Evolutionary conservation across 192 early-diverging fungal genomes (phyloP), one percentile per base, ranked within the genome.

Genomic region (Anaeromyces robustus): DNA sequence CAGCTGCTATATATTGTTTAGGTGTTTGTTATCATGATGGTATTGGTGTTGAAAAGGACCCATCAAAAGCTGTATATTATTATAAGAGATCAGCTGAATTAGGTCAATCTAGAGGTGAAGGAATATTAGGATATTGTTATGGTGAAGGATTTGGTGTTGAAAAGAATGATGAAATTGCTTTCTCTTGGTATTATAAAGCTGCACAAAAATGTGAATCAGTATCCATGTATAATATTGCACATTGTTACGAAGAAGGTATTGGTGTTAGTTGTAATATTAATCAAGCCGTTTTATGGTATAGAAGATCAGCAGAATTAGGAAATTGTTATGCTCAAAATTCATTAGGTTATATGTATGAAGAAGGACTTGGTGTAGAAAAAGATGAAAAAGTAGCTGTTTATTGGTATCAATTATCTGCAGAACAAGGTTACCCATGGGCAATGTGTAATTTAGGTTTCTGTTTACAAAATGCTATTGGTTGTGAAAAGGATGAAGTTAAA

Each of bases 1-100:
- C 78, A 30, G 78, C 78, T 22, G 78, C 78, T 22, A 30, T 32
- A 22, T 91, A 93, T 80, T 89, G 87, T 22, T 84, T 96, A 18
- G 95, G 92, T 0, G 89, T 91, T 32, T 95, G 94, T 84, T 95
- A 92, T 82, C 92, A 93, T 81, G 93, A 92, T 78, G 95, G 94
- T 29, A 86, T 93, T 16, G 95, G 93, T 52, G 87, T 92, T 2
- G 86, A 89, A 79, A 89, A 89, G 68, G 87, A 94, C 78, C 87
- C 89, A 12, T 77, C 39, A 13, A 85, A 91, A 79, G 94, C 95
- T 19, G 91, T 94, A 84, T 84, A 89, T 77, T 95, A 92, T 92
- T 92, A 94, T 83, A 87, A 86, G 26, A 84, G 84, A 30, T 87
- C 88, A 29, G 90, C 91, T 11, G 89, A 90, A 77, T 87, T 89